Evolutionary conservation across 2,329 filamentous ascomycete genomes (phyloP), one percentile per base, ranked within the genome.

Genomic region (Nigrospora osmanthi): DNA sequence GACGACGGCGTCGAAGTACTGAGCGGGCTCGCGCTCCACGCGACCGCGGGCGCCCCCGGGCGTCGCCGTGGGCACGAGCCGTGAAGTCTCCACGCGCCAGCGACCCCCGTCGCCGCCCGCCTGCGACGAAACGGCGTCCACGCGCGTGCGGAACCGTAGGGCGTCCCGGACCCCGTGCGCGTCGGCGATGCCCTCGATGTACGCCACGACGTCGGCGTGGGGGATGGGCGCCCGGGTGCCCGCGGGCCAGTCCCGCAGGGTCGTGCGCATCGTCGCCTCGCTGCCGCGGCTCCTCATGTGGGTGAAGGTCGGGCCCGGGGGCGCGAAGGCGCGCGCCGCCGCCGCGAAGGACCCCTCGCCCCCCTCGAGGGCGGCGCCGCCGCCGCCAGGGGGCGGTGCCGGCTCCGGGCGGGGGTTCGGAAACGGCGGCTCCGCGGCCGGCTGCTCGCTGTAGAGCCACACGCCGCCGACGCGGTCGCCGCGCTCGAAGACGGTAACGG

Each of bases 391-490:
- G 52, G 35, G 28, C 36, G 38, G 10, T 11, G 9, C 2, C 4
- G 28, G 6, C 0, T 54, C 54, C 13, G 58, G 57, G 9, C 49
- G 23, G 14, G 50, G 47, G 44, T 57, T 54, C 48, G 53, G 58
- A 38, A 56, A 60, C 4, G 56, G 53, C 17, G 58, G 58, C 10
- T 59, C 57, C 15, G 46, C 46, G 45, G 72, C 61, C 15, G 77
- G 72, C 45, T 70, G 66, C 49, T 81, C 75, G 9, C 70, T 58
- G 49, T 82, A 80, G 48, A 80, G 81, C 83, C 83, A 87, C 6
- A 81, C 71, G 1, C 83, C 83, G 10, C 81, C 82, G 10, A 74
- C 67, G n/a, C n/a, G n/a, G n/a, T n/a, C n/a, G n/a, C n/a, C n/a
- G n/a, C n/a, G n/a, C n/a, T n/a, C n/a, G n/a, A n/a, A n/a, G n/a